Evolutionary conservation across 1,139 yeast genomes (phyloP), one percentile per base, ranked within the genome.

Genomic region (Sugiyamaella neomexicana): DNA sequence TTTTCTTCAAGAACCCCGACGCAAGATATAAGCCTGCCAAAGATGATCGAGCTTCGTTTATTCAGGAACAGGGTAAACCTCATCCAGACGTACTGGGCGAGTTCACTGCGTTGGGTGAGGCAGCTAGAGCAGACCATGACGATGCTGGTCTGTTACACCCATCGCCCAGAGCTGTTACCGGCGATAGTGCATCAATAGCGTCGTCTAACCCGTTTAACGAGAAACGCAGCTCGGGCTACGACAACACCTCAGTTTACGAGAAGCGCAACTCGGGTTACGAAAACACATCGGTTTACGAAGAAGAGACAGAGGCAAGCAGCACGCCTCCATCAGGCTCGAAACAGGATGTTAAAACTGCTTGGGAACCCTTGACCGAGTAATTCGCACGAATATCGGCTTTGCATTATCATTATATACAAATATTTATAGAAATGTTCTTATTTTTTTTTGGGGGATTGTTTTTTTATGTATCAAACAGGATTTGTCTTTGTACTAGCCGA

Each of bases 31-130:
- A 88, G 74, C 96, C 96, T 62, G 87, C 91, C 82, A 88, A 85
- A 70, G 99, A 93, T 70, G 98, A 93, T 70, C 83, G 99, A 72
- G 93, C 89, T 48, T 89, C 97, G 29, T 93, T 93, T 72, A 80
- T 83, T 78, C 82, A 57, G 71, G 72, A 72, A 46, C 67, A 81
- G 57, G 60, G 60, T 9, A 86, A 84, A 60, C 70, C 75, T 50
- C 89, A 85, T 62, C 79, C 85, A 61, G 68, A 65, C 25, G 56
- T 53, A 17, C 44, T 51, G 16, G 70, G 63, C 45, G 97, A 90
- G 73, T 78, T 91, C 60, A 82, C 86, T 68, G 97, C 96, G 2
- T 78, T 91, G 56, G 97, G 97, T 54, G 93, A 88, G 27, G 87
- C 96, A 17, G 96, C 93, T 3, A 81, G 88, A 82, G 87, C 72